These are phyloP conservation scores for Sequoiadendron giganteum DNA, from an alignment of 75 land plant genomes.

Conservation along the genomic window DNA sequence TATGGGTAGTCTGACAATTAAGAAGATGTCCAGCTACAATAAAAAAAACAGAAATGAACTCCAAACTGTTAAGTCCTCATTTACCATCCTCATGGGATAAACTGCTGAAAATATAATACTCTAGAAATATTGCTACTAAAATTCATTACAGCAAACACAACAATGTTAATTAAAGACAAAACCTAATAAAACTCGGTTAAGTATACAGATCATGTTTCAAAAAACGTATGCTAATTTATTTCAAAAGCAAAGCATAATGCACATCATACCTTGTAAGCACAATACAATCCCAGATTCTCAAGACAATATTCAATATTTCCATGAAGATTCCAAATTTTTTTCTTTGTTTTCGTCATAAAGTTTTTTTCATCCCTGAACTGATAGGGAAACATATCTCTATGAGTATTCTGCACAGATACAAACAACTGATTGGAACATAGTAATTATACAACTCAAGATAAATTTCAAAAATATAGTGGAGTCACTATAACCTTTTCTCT, in stretches of 20 bases:
- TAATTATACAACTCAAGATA: neutral
- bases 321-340: conserved; percentile 41
- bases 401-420: conserved; percentile 25
- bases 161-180: neutral
- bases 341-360: conserved; percentile 32
- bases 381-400: conserved; percentile 9
- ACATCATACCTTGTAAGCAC: conserved; percentile 66
- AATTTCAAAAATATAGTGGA: neutral
- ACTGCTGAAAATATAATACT: neutral
- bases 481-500: conserved; percentile 42
- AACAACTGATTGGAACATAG: conserved; percentile 24
- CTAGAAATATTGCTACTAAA: neutral
- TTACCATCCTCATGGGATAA: neutral
- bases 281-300: conserved; percentile 68
- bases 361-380: conserved; percentile 46
- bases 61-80: neutral
- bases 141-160: neutral
- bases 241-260: neutral
- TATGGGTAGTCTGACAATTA: neutral
- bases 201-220: neutral
- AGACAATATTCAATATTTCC: conserved; percentile 62
- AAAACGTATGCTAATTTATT: neutral
- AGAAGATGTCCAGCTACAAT: neutral
- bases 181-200: neutral
- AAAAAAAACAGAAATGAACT: neutral